Conservation (phyloP, 768 basidiomycete genomes). For the Collybia sordida region DNA sequence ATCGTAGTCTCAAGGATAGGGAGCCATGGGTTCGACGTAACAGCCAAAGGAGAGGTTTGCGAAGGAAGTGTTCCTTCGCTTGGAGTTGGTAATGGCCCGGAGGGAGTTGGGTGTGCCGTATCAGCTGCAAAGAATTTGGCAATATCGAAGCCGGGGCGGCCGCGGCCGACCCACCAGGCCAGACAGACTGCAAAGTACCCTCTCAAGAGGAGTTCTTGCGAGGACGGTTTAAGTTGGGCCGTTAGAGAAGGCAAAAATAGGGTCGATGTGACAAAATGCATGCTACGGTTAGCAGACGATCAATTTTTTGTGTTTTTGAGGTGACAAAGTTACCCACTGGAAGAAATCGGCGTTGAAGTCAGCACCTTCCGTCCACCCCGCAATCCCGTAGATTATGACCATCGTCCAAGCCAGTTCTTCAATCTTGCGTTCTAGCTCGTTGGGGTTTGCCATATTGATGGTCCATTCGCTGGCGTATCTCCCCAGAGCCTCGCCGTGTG, state of each 20-base stretch:
- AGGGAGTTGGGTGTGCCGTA: slow-evolving; percentile 14
- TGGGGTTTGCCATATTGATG: slow-evolving; percentile 29
- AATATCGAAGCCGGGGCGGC: slow-evolving; percentile 51
- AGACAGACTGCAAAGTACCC: slow-evolving; percentile 54
- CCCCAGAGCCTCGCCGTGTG: slow-evolving; percentile 38
- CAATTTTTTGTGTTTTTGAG: background rate
- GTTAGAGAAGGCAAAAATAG: slow-evolving; percentile 57
- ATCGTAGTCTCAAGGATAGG: slow-evolving; percentile 51
- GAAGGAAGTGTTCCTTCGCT: slow-evolving; percentile 20
- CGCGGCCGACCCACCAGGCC: slow-evolving; percentile 56
- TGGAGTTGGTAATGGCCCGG: slow-evolving; percentile 21
- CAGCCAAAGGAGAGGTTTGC: slow-evolving; percentile 30
- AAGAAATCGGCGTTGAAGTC: slow-evolving; percentile 55
- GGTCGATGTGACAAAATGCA: slow-evolving; percentile 67
- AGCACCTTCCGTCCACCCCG: slow-evolving; percentile 42
- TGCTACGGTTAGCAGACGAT: slow-evolving; percentile 31
- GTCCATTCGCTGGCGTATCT: slow-evolving; percentile 46
- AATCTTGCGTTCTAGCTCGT: slow-evolving; percentile 51
- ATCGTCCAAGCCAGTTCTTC: slow-evolving; percentile 64
- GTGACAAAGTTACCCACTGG: slow-evolving; percentile 4
- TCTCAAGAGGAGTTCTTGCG: slow-evolving; percentile 54
- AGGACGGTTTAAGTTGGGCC: slow-evolving; percentile 35
- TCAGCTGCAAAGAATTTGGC: slow-evolving; percentile 42
- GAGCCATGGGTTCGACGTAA: slow-evolving; percentile 59
- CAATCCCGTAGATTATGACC: slow-evolving; percentile 54